Evolutionary conservation across 257 asterid species (phyloP), one percentile per base, ranked within the genome.

Genomic region (Nicotiana undulata): DNA sequence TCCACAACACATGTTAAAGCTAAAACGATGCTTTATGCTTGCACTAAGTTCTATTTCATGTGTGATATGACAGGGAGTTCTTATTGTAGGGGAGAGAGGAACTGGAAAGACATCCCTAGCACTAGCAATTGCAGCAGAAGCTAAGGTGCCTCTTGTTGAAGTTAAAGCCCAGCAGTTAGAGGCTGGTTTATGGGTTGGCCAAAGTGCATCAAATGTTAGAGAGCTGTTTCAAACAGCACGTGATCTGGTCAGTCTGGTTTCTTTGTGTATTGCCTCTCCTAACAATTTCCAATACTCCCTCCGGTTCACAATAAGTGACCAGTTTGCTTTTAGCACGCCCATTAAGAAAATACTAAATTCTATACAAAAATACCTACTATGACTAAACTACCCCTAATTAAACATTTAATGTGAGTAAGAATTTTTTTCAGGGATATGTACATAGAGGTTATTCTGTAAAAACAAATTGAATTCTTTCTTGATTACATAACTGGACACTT

Each of bases 41-140:
- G 77, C 53, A 44, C 63, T 78, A 65, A 56, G 28, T 75, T 70
- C 34, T 53, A 12, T 82, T 67, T 81, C 82, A 55, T 76, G 70
- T 72, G 37, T 82, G 77, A 77, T 79, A 56, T 87, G 77, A 66
- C 88, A 93, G 99, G 99, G 98, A 66, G 99, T 95, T 84, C 99
- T 95, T 79, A 92, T 95, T 58, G 98, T 95, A 84, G 99, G 99
- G 75, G 99, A 95, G 91, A 90, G 97, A 86, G 99, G 97, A 86
- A 93, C 99, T 22, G 99, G 98, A 56, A 95, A 95, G 86, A 95
- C 98, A 67, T 90, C 97, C 79, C 94, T 95, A n/a, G 97, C 97
- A 81, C 82, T 92, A 86, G 99, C 99, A 77, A 93, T 95, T 81
- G 98, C 99, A 20, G 97, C 98, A 49, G 98, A 95, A 88, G 98